Conservation (phyloP, 352 stramenopile species). For the Phytophthora melonis region DNA sequence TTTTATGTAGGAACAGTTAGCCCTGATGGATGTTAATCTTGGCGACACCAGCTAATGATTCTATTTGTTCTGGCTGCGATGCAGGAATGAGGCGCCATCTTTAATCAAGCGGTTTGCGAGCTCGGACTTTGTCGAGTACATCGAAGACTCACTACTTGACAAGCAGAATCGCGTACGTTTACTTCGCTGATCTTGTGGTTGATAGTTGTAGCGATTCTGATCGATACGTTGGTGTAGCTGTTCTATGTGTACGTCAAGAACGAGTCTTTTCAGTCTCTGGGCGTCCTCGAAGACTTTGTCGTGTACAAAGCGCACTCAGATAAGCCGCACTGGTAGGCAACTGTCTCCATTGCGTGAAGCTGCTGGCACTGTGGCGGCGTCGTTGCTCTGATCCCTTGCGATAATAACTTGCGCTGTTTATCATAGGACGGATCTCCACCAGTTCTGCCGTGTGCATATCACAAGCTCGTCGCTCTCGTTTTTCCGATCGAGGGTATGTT, state of each 20-base stretch:
- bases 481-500: conserved; percentile 70
- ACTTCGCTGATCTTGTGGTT: neutral
- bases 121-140: conserved; percentile 76
- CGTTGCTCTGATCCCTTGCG: neutral
- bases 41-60: neutral
- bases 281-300: conserved; percentile 75
- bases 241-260: conserved; percentile 88
- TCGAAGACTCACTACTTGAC: conserved; percentile 83
- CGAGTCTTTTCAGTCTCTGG: conserved; percentile 74
- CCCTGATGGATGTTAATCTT: neutral
- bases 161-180: conserved; percentile 69
- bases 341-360: neutral
- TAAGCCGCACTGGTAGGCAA: conserved; percentile 55
- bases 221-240: conserved; percentile 36
- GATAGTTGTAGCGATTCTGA: neutral
- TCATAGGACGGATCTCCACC: conserved; percentile 71
- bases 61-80: neutral
- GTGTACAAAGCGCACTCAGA: conserved; percentile 57
- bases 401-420: neutral
- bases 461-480: conserved; percentile 78
- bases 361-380: neutral
- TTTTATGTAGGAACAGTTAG: neutral
- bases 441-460: conserved; percentile 76
- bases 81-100: conserved; percentile 75
- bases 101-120: conserved; percentile 84